Evolutionary conservation across 805 yeast genomes (phyloP).

Genomic region (Metschnikowia santaceciliae): DNA sequence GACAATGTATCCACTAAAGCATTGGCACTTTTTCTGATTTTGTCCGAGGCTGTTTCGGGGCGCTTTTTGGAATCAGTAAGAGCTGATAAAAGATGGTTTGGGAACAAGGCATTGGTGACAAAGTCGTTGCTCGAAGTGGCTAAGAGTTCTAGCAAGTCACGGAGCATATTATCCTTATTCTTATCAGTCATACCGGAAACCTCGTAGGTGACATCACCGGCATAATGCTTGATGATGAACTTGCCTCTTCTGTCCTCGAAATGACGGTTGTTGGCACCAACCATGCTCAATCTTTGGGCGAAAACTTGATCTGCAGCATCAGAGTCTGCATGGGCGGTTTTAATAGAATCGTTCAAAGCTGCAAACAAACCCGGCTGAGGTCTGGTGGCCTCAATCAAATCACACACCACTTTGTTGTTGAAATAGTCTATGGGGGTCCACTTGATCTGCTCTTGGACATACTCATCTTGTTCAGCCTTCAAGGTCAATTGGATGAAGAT

Average conservation of each 20-base stretch:
- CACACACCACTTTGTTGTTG: conserved; percentile 95
- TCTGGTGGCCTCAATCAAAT: conserved; percentile 84
- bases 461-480: conserved; percentile 97
- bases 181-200: conserved; percentile 90
- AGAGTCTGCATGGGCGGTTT: conserved; percentile 98
- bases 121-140: conserved; percentile 68
- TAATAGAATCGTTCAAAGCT: conserved; percentile 93
- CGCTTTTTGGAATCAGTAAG: conserved; percentile 60
- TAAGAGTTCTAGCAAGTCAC: conserved; percentile 79
- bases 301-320: conserved; percentile 95
- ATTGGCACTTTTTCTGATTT: conserved; percentile 89
- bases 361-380: conserved; percentile 94
- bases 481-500: conserved; percentile 93
- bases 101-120: conserved; percentile 50
- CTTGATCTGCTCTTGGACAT: conserved; percentile 87
- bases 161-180: conserved; percentile 89
- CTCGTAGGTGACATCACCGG: conserved; percentile 96
- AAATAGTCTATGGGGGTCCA: conserved; percentile 98
- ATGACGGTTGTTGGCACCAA: conserved; percentile 71
- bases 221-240: conserved; percentile 91
- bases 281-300: conserved; percentile 84
- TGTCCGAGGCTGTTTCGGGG: conserved; percentile 95
- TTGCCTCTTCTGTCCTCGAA: conserved; percentile 85
- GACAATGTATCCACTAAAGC: conserved; percentile 84
- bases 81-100: conserved; percentile 32